A percentile compares a stretch with the other conserved stretches of the same genome.
phyloP scores from a whole-genome alignment of 1,139 yeast species.

The Geotrichum bryndzae region DNA sequence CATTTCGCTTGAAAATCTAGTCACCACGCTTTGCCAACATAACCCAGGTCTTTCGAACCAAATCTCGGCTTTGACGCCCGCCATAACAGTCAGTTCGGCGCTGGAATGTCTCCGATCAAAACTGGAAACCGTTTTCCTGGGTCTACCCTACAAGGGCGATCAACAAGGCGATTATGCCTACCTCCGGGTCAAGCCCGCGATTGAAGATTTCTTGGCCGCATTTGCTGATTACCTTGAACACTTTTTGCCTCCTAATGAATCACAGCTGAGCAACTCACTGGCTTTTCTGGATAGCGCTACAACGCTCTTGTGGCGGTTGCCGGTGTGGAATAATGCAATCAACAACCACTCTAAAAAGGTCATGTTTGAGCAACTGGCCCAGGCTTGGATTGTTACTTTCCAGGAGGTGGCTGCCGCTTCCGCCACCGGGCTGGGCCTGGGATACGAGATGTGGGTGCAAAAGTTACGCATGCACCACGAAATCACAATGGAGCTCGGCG shows the following conservation, averaged over 20 bases:
- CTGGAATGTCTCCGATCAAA: slow-evolving; percentile 47
- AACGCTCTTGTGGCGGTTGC: slow-evolving; percentile 57
- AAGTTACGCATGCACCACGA: slow-evolving; percentile 58
- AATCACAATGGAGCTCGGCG: slow-evolving; percentile 39
- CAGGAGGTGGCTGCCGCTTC: slow-evolving; percentile 42
- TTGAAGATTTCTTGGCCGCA: slow-evolving; percentile 71
- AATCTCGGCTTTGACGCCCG: slow-evolving; percentile 51
- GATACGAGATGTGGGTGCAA: slow-evolving; percentile 49
- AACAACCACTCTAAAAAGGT: slow-evolving; percentile 66
- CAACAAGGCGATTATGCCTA: slow-evolving; percentile 78
- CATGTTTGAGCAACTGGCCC: slow-evolving; percentile 75
- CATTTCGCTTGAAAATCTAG: slow-evolving; percentile 46
- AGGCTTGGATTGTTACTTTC: slow-evolving; percentile 67
- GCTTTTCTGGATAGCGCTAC: slow-evolving; percentile 66
- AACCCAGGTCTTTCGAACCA: slow-evolving; percentile 61
- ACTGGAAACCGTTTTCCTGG: slow-evolving; percentile 42
- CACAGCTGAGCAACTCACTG: slow-evolving; percentile 51
- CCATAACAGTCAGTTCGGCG: slow-evolving; percentile 50
- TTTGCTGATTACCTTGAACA: slow-evolving; percentile 73
- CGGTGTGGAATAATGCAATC: slow-evolving; percentile 63
- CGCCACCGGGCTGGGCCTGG: slow-evolving; percentile 35
- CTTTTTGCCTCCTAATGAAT: slow-evolving; percentile 73
- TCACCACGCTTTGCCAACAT: slow-evolving; percentile 47
- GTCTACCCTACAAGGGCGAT: slow-evolving; percentile 73
- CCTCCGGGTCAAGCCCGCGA: slow-evolving; percentile 65